A percentile compares a stretch with the other conserved stretches of the same genome.
Evolutionary conservation across 805 yeast species (phyloP).

Genomic region (Saccharomycopsis vini): DNA sequence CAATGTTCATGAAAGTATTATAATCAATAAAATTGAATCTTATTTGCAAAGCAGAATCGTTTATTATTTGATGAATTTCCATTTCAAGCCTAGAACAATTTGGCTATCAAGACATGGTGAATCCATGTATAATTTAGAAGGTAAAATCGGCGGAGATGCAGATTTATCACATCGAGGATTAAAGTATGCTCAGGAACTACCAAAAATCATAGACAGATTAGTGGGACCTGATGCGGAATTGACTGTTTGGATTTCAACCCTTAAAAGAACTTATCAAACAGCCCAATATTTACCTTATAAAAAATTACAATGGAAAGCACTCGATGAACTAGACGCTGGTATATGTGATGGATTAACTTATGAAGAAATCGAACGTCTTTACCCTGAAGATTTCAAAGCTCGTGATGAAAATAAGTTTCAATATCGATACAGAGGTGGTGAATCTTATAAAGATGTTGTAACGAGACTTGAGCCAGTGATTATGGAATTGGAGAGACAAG

Average conservation of each 20-base stretch:
- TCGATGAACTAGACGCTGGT: conserved; percentile 92
- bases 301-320: conserved; percentile 95
- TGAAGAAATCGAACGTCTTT: conserved; percentile 62
- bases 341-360: conserved; percentile 89
- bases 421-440: conserved; percentile 95
- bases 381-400: conserved; percentile 91
- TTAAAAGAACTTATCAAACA: conserved; percentile 69
- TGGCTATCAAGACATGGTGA: conserved; percentile 97
- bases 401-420: conserved; percentile 94
- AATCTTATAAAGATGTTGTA: conserved; percentile 91
- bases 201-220: conserved; percentile 47
- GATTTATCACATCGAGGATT: conserved; percentile 69
- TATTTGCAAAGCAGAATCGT: conserved; percentile 89
- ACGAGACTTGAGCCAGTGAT: conserved; percentile 93
- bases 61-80: conserved; percentile 91
- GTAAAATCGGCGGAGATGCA: conserved; percentile 94
- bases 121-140: conserved; percentile 82
- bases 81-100: conserved; percentile 82
- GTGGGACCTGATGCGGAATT: conserved; percentile 35
- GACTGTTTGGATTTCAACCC: conserved; percentile 90
- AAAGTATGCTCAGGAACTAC: conserved; percentile 62
- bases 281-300: conserved; percentile 66
- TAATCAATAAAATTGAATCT: conserved; percentile 78
- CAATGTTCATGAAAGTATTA: conserved; percentile 81
- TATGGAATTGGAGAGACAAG: conserved; percentile 97